Evolutionary conservation across 2,329 filamentous ascomycete genomes (phyloP).

Genomic region (Penicillium brevicompactum): DNA sequence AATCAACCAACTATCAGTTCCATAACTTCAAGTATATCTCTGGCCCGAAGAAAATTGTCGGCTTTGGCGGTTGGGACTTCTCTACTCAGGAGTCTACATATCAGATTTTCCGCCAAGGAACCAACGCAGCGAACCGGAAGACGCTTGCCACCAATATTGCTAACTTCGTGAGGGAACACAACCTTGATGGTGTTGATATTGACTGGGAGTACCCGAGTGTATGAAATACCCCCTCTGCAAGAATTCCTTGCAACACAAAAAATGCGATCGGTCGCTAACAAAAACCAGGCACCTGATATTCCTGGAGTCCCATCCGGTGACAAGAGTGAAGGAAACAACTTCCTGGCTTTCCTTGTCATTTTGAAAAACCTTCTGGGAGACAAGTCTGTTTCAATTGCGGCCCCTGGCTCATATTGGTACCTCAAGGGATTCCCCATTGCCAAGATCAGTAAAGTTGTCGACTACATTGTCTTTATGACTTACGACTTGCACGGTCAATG

Average conservation of each 20-base stretch:
- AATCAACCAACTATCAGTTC: neutral
- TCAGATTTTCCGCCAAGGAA: conserved; percentile 41
- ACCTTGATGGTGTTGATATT: conserved; percentile 44
- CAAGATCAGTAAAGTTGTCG: conserved; percentile 28
- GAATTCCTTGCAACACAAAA: neutral
- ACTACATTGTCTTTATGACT: conserved; percentile 44
- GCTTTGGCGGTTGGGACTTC: conserved; percentile 51
- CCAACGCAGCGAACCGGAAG: conserved; percentile 40
- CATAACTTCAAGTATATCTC: neutral
- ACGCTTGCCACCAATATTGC: conserved; percentile 41
- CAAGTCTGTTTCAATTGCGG: conserved; percentile 29
- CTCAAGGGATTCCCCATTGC: conserved; percentile 33
- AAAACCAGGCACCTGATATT: conserved; percentile 29
- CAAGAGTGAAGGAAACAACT: conserved; percentile 21
- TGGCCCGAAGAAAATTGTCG: conserved; percentile 42
- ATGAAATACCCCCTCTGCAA: neutral
- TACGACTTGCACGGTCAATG: conserved; percentile 40
- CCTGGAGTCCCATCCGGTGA: conserved; percentile 31
- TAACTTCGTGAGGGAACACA: conserved; percentile 44
- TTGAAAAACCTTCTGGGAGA: conserved; percentile 15
- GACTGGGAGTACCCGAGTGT: conserved; percentile 43
- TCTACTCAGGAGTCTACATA: conserved; percentile 43
- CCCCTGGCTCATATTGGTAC: conserved; percentile 38
- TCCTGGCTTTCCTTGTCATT: conserved; percentile 33
- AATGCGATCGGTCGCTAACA: neutral